phyloP scores from a whole-genome alignment of 768 basidiomycete genomes.

The Termitomyces sp. region DNA sequence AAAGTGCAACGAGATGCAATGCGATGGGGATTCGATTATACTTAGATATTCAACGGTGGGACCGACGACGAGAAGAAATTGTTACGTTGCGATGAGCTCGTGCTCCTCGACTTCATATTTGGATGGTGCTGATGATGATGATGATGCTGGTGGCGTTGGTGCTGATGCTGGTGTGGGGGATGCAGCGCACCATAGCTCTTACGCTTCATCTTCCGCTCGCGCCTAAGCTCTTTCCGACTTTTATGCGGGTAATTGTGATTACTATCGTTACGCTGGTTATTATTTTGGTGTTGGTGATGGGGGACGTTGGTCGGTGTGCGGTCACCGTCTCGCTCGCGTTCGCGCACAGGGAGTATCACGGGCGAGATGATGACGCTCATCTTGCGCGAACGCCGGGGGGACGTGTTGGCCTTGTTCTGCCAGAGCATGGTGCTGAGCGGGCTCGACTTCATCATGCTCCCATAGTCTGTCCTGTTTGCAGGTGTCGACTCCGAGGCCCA shows the following conservation, averaged over 20 bases:
- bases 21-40: not conserved
- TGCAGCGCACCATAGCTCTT: conserved; percentile 45
- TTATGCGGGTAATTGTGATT: conserved; percentile 36
- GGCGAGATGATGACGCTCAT: conserved; percentile 44
- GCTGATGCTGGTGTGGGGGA: conserved; percentile 32
- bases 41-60: conserved; percentile 19
- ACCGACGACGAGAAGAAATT: conserved; percentile 17
- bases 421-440: conserved; percentile 57
- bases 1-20: not conserved
- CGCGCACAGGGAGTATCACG: conserved; percentile 43
- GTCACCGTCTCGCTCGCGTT: conserved; percentile 42
- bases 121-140: conserved; percentile 31
- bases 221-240: conserved; percentile 58
- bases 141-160: conserved; percentile 42
- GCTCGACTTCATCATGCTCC: conserved; percentile 49
- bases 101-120: conserved; percentile 18
- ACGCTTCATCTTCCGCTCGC: conserved; percentile 67
- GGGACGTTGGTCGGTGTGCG: conserved; percentile 45
- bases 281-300: conserved; percentile 27
- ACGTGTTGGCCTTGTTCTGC: conserved; percentile 29
- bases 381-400: conserved; percentile 23
- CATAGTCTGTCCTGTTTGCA: conserved; percentile 35
- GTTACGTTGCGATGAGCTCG: conserved; percentile 17
- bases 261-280: conserved; percentile 30
- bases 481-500: conserved; percentile 34